Base-by-base conservation (phyloP, 352 stramenopile genomes). In the Pythium rishiriense region DNA sequence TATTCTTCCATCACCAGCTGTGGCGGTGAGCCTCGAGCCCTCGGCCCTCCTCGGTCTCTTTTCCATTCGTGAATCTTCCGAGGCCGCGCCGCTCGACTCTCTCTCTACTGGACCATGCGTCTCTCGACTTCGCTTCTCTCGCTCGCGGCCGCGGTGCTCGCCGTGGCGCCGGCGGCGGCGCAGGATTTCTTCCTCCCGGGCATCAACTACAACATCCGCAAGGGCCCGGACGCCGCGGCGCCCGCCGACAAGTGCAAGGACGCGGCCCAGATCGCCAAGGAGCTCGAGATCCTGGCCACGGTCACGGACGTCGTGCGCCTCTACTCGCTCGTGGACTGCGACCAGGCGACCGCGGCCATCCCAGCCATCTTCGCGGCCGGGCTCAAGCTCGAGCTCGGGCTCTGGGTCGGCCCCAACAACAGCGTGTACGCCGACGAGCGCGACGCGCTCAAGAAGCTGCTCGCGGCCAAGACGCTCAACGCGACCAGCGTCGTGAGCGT, bases 181-280 rank as follows among this genome's bases (percentile, higher is more conserved):
- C 59, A 81, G 42, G 72, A 67, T 58, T 74, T 82, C 57, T 81
- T 51, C 48, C 58, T 74, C 64, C 63, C 72, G 42, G 83, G 80
- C 50, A 75, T 91, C 69, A 91, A 91, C 73, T 91, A 88, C 75
- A 87, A 88, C 76, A 85, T 85, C 59, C 80, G 80, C 63, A 59
- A 66, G 6, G 80, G 78, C 3, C 73, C 78, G 25, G 77, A 90
- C 69, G 85, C 73, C 68, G 75, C 71, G 25, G 47, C 79, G 6
- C 55, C 67, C n/a, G 68, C 56, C 12, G 70, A 66, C 17, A 88
- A 85, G 66, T 91, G 83, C 74, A 90, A 90, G 58, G 62, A 70
- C 17, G 50, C 69, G 17, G 68, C 70, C 26, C 59, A 82, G 58
- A 81, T 91, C 59, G 39, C 62, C 31, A 54, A 66, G 3, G 83